Evolutionary conservation across 2,329 filamentous ascomycete genomes (phyloP).

Genomic region (Pseudogymnoascus sp.): DNA sequence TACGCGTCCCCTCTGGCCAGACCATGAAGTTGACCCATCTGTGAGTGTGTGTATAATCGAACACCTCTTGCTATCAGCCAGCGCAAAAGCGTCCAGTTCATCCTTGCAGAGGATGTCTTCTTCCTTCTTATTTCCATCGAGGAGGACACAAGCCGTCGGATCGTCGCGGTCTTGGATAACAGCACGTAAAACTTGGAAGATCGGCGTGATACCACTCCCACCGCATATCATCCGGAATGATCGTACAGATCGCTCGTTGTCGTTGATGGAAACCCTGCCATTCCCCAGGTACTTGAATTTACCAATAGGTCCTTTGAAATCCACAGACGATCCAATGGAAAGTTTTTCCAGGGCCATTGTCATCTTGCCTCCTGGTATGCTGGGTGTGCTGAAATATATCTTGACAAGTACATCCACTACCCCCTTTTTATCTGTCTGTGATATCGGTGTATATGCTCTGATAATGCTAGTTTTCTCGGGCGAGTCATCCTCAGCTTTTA

Average conservation of each 20-base stretch:
- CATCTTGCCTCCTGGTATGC: constrained; percentile 66
- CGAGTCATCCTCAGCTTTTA: constrained; percentile 60
- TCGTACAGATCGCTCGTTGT: constrained; percentile 48
- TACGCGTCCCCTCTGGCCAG: constrained; percentile 61
- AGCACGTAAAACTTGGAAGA: constrained; percentile 74
- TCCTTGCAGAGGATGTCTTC: constrained; percentile 75
- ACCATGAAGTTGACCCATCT: constrained; percentile 57
- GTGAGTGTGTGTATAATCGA: constrained; percentile 64
- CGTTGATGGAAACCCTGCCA: constrained; percentile 56
- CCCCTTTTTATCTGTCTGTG: constrained; percentile 53
- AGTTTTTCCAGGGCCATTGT: constrained; percentile 69
- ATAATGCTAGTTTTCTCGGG: constrained; percentile 68
- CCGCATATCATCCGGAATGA: constrained; percentile 81
- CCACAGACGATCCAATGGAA: constrained; percentile 63
- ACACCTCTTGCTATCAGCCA: constrained; percentile 48
- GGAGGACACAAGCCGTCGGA: constrained; percentile 59
- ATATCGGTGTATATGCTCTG: constrained; percentile 80
- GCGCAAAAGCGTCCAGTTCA: constrained; percentile 61
- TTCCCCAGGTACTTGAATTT: constrained; percentile 72
- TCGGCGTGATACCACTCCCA: constrained; percentile 86
- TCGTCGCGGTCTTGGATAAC: constrained; percentile 60
- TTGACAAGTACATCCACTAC: constrained; percentile 73
- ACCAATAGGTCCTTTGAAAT: constrained; percentile 83
- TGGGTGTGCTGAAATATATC: constrained; percentile 60
- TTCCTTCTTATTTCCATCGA: constrained; percentile 70